Evolutionary conservation across 2,329 filamentous ascomycete genomes (phyloP).

Genomic region (Lizonia empirigonia): DNA sequence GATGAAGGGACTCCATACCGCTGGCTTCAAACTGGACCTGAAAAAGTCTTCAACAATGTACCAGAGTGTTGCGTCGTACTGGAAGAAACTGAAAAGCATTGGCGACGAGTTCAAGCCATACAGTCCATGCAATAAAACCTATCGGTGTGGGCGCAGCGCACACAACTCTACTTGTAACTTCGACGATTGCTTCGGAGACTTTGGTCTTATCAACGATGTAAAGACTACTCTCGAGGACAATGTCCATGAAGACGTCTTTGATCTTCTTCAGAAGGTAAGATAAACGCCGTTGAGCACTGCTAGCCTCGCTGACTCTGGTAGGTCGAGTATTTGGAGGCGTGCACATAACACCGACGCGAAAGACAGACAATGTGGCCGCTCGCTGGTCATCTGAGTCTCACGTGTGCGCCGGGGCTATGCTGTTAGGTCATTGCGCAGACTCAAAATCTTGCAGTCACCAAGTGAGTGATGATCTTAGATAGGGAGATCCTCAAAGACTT

Average conservation of each 20-base stretch:
- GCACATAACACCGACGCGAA: neutral
- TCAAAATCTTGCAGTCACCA: neutral
- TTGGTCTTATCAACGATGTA: neutral
- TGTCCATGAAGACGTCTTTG: neutral
- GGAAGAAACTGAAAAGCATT: neutral
- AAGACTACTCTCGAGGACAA: neutral
- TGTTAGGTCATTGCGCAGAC: neutral
- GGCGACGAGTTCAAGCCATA: neutral
- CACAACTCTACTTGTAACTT: neutral
- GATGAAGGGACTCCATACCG: neutral
- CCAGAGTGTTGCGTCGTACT: neutral
- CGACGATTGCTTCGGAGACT: slow-evolving; percentile 2
- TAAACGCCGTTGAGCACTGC: neutral
- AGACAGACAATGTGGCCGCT: neutral
- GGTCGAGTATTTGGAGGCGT: neutral
- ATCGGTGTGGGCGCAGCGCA: no score
- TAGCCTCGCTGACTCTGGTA: neutral
- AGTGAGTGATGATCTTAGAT: neutral
- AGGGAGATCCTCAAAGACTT: neutral
- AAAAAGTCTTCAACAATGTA: neutral
- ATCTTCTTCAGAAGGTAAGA: slow-evolving; percentile 1
- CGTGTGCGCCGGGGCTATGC: neutral
- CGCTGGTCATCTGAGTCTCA: neutral
- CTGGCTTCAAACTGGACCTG: neutral
- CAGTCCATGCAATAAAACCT: neutral